Percentiles rank a stretch among this genome's conserved stretches.
phyloP scores from a whole-genome alignment of 2,329 filamentous ascomycete species.

The Trichoderma atrobrunneum region DNA sequence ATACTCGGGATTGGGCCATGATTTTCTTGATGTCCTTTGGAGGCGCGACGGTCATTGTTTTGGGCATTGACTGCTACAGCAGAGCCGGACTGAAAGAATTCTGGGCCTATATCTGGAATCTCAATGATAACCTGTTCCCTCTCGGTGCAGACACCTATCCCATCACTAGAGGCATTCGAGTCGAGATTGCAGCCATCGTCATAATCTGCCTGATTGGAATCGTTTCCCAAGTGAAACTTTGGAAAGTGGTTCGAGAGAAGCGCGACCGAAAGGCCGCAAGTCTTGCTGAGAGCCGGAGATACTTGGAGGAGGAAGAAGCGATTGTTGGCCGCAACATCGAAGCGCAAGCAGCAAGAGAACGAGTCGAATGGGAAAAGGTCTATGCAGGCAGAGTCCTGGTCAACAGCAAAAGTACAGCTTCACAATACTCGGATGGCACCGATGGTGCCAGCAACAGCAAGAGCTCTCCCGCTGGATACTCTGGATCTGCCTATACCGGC shows the following conservation, averaged over 20 bases:
- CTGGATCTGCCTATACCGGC: constrained; percentile 35
- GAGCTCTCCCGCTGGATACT: constrained; percentile 34
- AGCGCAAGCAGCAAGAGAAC: constrained; percentile 58
- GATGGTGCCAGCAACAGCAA: constrained; percentile 48
- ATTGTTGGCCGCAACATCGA: constrained; percentile 67
- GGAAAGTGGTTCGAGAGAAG: constrained; percentile 71
- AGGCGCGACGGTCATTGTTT: constrained; percentile 72
- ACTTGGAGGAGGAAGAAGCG: constrained; percentile 64
- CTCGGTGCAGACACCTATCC: constrained; percentile 75
- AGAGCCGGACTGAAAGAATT: constrained; percentile 92
- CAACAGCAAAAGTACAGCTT: constrained; percentile 35
- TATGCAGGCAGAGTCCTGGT: constrained; percentile 61
- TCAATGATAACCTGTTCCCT: constrained; percentile 81
- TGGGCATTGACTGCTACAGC: constrained; percentile 90
- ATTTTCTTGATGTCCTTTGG: constrained; percentile 76
- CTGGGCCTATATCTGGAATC: constrained; percentile 85
- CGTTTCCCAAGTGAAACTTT: constrained; percentile 80
- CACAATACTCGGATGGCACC: constrained; percentile 51
- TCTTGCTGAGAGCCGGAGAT: constrained; percentile 48
- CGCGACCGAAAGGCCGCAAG: constrained; percentile 52
- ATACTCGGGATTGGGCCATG: constrained; percentile 74
- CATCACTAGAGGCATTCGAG: constrained; percentile 78
- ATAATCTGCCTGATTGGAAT: constrained; percentile 73
- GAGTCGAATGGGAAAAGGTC: constrained; percentile 69
- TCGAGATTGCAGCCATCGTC: constrained; percentile 76